Conservation (phyloP, 345 rosid species). For the Carallia pectinifolia region DNA sequence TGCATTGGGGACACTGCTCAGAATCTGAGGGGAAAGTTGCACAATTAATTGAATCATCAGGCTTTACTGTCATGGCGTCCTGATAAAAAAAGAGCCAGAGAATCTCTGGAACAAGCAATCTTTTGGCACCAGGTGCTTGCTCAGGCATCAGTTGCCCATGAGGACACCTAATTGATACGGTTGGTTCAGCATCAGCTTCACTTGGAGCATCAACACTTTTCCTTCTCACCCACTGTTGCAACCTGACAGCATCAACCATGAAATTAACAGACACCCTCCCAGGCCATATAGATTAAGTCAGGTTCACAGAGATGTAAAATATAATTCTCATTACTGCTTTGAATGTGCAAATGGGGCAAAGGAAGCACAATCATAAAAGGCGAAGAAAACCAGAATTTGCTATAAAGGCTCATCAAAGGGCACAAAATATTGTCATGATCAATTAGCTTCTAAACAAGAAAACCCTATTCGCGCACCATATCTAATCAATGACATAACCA, state of each 20-base stretch:
- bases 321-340: no score
- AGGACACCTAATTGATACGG: slow-evolving; percentile 64
- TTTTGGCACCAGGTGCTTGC: slow-evolving; percentile 87
- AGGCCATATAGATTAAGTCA: not conserved
- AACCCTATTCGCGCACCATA: not conserved
- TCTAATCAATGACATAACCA: slow-evolving; percentile 7
- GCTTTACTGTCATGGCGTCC: slow-evolving; percentile 63
- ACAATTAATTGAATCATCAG: slow-evolving; percentile 59
- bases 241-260: slow-evolving; percentile 46
- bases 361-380: slow-evolving; percentile 1
- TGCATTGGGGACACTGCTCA: slow-evolving; percentile 66
- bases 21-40: slow-evolving; percentile 57
- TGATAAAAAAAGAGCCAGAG: slow-evolving; percentile 84
- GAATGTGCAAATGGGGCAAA: not conserved
- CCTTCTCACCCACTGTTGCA: slow-evolving; percentile 94
- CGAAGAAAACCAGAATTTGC: not conserved
- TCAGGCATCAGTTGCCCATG: slow-evolving; percentile 87
- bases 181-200: slow-evolving; percentile 91
- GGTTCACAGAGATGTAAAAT: not conserved
- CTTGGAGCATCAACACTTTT: slow-evolving; percentile 85
- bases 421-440: not conserved
- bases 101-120: slow-evolving; percentile 73
- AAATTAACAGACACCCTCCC: slow-evolving; percentile 9
- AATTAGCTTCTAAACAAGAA: not conserved
- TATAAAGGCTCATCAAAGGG: not conserved